A percentile compares a stretch with the other conserved stretches of the same genome.
These are phyloP conservation scores for Arthrobotrys sphaeroides DNA, from an alignment of 2,329 filamentous ascomycete genomes.

Conservation along the genomic window DNA sequence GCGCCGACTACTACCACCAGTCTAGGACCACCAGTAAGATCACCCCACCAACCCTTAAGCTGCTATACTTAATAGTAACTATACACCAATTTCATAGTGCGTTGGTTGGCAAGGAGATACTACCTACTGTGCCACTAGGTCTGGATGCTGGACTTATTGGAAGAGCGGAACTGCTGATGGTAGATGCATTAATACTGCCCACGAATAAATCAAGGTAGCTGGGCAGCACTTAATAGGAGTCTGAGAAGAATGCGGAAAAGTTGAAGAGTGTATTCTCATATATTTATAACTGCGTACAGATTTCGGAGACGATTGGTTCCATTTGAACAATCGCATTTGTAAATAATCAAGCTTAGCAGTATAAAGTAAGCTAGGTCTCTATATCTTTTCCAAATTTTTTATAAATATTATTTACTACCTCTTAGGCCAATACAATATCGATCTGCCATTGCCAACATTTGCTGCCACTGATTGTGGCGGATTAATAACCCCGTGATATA, in stretches of 20 bases:
- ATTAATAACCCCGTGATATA: too few relatives aligned
- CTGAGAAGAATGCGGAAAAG: not conserved
- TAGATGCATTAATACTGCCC: slow-evolving; percentile 21
- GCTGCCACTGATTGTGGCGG: too few relatives aligned
- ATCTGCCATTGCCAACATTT: too few relatives aligned
- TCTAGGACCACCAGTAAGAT: slow-evolving; percentile 20
- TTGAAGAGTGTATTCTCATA: not conserved
- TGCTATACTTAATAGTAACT: not conserved
- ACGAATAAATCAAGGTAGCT: slow-evolving; percentile 7
- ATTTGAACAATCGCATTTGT: not conserved
- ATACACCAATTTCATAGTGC: slow-evolving; percentile 1
- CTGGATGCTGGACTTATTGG: slow-evolving; percentile 5
- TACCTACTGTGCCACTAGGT: slow-evolving; percentile 14
- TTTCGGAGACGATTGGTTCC: not conserved
- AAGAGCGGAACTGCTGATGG: slow-evolving; percentile 4
- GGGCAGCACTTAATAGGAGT: not conserved
- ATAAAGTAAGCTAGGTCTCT: not conserved
- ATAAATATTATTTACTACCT: not conserved
- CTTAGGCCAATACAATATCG: too few relatives aligned
- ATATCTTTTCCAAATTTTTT: not conserved
- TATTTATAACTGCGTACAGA: not conserved
- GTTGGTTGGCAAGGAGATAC: slow-evolving; percentile 1
- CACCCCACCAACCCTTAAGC: not conserved
- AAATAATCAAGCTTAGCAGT: not conserved
- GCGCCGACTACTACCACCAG: not conserved